Evolutionary conservation across 768 basidiomycete genomes (phyloP).

Genomic region (Pilatotrama ljubarskyi): DNA sequence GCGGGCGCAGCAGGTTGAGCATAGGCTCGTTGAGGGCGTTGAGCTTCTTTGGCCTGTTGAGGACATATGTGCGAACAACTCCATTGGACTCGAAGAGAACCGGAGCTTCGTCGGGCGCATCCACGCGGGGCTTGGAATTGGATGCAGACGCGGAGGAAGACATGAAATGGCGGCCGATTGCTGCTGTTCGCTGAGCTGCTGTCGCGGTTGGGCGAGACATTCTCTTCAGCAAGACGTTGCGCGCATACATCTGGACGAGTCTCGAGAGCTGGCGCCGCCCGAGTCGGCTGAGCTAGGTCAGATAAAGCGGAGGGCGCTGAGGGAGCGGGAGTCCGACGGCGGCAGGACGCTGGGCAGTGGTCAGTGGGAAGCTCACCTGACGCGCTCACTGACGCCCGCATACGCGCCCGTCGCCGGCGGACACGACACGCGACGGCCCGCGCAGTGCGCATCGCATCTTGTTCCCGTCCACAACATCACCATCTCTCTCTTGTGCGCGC

Average conservation of each 20-base stretch:
- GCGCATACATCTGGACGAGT: conserved; percentile 25
- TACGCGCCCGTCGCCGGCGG: background rate
- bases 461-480: background rate
- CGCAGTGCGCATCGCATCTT: background rate
- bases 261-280: background rate
- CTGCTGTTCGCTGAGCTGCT: conserved; percentile 26
- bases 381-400: background rate
- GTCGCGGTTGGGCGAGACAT: conserved; percentile 27
- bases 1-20: conserved; percentile 67
- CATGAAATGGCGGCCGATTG: conserved; percentile 30
- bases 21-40: conserved; percentile 84
- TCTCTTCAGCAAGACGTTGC: conserved; percentile 19
- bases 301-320: background rate
- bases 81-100: conserved; percentile 72
- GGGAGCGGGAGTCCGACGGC: conserved; percentile 3
- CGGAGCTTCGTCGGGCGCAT: conserved; percentile 33
- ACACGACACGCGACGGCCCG: background rate
- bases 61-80: conserved; percentile 63
- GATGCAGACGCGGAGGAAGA: conserved; percentile 14
- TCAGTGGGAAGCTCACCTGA: background rate
- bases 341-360: background rate
- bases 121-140: conserved; percentile 1
- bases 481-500: background rate
- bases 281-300: background rate
- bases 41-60: conserved; percentile 78